Percentiles rank a stretch among this genome's conserved stretches.
These are phyloP conservation scores for Eleusine coracana DNA, from an alignment of 176 grass and related monocot species.

Conservation along the genomic window DNA sequence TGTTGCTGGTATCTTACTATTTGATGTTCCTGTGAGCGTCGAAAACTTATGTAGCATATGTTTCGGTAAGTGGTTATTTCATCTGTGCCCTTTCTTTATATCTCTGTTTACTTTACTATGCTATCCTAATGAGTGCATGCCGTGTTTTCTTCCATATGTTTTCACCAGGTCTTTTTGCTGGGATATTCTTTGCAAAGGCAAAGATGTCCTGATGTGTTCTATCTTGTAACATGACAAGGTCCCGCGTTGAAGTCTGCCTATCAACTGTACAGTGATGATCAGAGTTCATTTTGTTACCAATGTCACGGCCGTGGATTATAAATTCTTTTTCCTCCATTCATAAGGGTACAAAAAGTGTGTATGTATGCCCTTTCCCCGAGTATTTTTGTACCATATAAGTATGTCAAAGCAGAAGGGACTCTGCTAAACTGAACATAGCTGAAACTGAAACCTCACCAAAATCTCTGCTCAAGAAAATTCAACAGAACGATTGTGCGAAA, in stretches of 20 bases:
- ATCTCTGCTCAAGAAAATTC: conserved; percentile 32
- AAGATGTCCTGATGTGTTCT: conserved; percentile 63
- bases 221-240: conserved; percentile 17
- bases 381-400: conserved; percentile 48
- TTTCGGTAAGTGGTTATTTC: conserved; percentile 61
- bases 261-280: conserved; percentile 51
- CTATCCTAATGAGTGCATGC: background rate
- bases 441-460: background rate
- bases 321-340: conserved; percentile 19
- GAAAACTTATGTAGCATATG: conserved; percentile 85
- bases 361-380: background rate
- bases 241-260: background rate
- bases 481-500: conserved; percentile 24
- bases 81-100: background rate
- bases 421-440: background rate
- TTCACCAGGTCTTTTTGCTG: conserved; percentile 89
- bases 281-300: conserved; percentile 33
- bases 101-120: background rate
- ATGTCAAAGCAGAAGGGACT: conserved; percentile 28
- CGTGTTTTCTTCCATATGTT: background rate
- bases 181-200: conserved; percentile 92
- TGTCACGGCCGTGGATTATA: background rate
- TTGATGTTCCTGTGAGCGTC: conserved; percentile 70
- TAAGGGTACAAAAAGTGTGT: conserved; percentile 10
- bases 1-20: conserved; percentile 80